These are phyloP conservation scores for Plantago elongata DNA, from an alignment of 257 asterid genomes.

Conservation along the genomic window DNA sequence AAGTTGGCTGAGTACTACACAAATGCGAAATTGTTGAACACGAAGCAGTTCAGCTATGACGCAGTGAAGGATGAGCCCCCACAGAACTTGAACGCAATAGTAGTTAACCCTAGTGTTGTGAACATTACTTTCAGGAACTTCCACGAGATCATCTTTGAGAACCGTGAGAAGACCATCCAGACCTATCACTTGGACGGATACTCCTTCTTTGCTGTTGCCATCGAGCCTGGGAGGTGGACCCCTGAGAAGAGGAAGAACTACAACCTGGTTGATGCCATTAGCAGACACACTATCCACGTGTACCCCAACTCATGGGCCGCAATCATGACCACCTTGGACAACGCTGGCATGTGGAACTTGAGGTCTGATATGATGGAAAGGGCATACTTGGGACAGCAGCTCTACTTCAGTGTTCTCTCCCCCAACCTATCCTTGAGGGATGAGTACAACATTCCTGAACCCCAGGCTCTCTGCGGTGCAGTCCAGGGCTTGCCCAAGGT, in stretches of 20 bases:
- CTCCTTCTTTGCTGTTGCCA: constrained; percentile 53
- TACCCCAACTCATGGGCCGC: constrained; percentile 61
- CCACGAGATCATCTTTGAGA: constrained; percentile 46
- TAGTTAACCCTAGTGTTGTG: constrained; percentile 33
- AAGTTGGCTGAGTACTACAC: constrained; percentile 49
- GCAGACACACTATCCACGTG: constrained; percentile 55
- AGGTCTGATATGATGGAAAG: constrained; percentile 53
- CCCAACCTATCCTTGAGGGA: constrained; percentile 38
- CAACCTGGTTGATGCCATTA: constrained; percentile 41
- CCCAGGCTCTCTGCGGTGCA: constrained; percentile 35
- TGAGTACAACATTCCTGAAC: constrained; percentile 37
- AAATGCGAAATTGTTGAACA: constrained; percentile 10
- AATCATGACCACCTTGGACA: constrained; percentile 40
- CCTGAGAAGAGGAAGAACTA: constrained; percentile 55
- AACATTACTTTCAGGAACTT: constrained; percentile 38
- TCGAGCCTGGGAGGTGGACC: constrained; percentile 49
- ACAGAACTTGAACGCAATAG: constrained; percentile 13
- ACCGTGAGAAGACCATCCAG: constrained; percentile 45
- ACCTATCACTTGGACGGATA: constrained; percentile 51
- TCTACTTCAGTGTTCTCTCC: constrained; percentile 45
- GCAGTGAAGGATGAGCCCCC: constrained; percentile 40
- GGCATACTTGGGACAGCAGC: constrained; percentile 44
- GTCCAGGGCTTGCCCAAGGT: constrained; percentile 36
- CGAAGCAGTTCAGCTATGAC: constrained; percentile 36
- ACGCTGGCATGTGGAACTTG: constrained; percentile 55